phyloP scores from a whole-genome alignment of 805 yeast species.

The Candida boleticola region DNA sequence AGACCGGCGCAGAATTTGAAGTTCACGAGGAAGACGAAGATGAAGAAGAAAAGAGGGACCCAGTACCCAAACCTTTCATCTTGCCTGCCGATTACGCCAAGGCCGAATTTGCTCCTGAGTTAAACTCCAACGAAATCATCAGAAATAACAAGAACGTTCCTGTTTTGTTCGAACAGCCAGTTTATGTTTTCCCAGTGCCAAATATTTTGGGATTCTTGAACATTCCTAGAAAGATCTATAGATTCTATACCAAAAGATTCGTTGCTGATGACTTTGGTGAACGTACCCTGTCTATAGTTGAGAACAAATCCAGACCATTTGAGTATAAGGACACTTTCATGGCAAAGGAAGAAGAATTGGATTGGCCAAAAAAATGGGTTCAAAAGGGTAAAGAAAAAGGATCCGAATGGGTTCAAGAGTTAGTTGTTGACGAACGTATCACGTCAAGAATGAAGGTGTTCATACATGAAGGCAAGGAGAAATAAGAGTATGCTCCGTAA shows the following conservation, averaged over 20 bases:
- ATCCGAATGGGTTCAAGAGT: constrained; percentile 86
- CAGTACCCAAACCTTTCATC: constrained; percentile 66
- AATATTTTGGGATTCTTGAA: constrained; percentile 75
- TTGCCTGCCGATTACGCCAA: constrained; percentile 53
- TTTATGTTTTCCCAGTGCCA: constrained; percentile 72
- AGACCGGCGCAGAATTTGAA: constrained; percentile 20
- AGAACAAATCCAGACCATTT: constrained; percentile 56
- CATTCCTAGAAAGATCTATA: constrained; percentile 70
- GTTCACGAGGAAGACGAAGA: constrained; percentile 22
- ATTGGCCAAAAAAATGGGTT: constrained; percentile 89
- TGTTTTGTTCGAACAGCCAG: constrained; percentile 71
- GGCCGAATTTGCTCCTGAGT: constrained; percentile 59
- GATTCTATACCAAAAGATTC: constrained; percentile 74
- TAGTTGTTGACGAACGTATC: constrained; percentile 69
- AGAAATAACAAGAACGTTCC: constrained; percentile 44
- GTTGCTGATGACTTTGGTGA: constrained; percentile 65
- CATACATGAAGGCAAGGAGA: constrained; percentile 14
- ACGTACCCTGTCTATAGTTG: constrained; percentile 48
- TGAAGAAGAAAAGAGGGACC: constrained; percentile 29
- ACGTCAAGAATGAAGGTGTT: constrained; percentile 49
- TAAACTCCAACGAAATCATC: constrained; percentile 33
- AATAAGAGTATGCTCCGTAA: constrained; percentile 4
- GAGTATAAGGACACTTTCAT: constrained; percentile 39
- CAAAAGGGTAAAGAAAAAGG: constrained; percentile 65
- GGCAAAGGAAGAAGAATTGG: constrained; percentile 65